phyloP scores from a whole-genome alignment of 1,284 basidiomycete genomes.

The Nidula niveotomentosa region DNA sequence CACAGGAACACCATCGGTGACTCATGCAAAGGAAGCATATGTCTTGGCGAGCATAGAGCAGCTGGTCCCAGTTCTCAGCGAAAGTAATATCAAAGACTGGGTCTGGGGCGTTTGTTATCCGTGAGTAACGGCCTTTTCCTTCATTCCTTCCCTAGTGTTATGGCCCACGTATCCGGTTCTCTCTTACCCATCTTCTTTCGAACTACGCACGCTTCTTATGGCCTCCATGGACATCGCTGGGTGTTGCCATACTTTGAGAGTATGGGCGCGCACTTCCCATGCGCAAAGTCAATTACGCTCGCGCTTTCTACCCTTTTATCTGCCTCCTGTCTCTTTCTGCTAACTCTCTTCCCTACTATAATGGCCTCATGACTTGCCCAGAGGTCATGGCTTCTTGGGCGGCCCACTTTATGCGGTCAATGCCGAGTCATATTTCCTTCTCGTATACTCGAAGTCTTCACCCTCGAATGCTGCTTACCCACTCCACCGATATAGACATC shows the following conservation, averaged over 20 bases:
- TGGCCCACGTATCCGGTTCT: not conserved
- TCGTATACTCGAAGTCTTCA: not conserved
- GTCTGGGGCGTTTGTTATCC: conserved; percentile 61
- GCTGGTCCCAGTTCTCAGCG: conserved; percentile 56
- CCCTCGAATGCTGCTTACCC: not conserved
- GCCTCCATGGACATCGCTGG: too few relatives aligned
- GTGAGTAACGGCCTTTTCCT: conserved; percentile 36
- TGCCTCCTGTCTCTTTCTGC: too few relatives aligned
- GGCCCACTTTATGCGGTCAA: not conserved
- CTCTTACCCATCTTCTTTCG: conserved; percentile 1
- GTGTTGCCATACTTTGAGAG: too few relatives aligned
- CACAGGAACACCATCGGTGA: conserved; percentile 15
- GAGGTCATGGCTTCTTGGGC: too few relatives aligned
- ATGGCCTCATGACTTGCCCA: too few relatives aligned
- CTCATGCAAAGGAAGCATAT: conserved; percentile 58
- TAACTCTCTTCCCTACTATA: too few relatives aligned
- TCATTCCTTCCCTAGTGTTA: not conserved
- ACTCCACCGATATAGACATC: conserved; percentile 37
- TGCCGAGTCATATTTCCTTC: not conserved
- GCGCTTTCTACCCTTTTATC: too few relatives aligned
- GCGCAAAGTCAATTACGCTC: too few relatives aligned
- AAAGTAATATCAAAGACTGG: conserved; percentile 42
- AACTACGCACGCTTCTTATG: not conserved
- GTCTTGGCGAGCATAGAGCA: conserved; percentile 69
- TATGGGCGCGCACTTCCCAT: too few relatives aligned